phyloP scores from a whole-genome alignment of 495 filamentous ascomycete species.

The Friedmanniomyces endolithicus region DNA sequence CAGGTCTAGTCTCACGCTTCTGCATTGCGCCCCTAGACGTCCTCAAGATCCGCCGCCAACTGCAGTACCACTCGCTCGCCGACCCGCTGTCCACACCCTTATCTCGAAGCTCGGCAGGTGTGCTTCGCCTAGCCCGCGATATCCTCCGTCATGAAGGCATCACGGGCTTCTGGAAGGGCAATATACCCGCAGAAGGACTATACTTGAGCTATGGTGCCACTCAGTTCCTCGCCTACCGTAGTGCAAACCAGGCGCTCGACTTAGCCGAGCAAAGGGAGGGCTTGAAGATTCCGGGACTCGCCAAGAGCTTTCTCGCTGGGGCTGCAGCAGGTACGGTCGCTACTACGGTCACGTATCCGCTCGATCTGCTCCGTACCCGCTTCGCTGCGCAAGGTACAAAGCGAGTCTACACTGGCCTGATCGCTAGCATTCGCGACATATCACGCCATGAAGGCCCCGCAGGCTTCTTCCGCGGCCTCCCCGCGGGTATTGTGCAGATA shows the following conservation, averaged over 20 bases:
- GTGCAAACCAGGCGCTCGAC: constrained; percentile 41
- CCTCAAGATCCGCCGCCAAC: constrained; percentile 89
- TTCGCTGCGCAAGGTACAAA: constrained; percentile 92
- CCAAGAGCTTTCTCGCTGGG: constrained; percentile 66
- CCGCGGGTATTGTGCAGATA: constrained; percentile 70
- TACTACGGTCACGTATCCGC: constrained; percentile 76
- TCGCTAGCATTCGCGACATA: constrained; percentile 58
- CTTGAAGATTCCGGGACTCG: constrained; percentile 41
- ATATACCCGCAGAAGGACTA: constrained; percentile 84
- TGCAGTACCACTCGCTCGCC: constrained; percentile 70
- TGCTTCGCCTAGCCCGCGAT: constrained; percentile 57
- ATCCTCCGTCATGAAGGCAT: constrained; percentile 73
- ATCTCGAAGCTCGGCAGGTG: constrained; percentile 36
- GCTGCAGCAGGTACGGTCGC: constrained; percentile 67
- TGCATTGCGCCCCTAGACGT: constrained; percentile 87
- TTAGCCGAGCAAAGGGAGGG: constrained; percentile 36
- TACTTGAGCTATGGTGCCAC: constrained; percentile 79
- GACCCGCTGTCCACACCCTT: constrained; percentile 38
- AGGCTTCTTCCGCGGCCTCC: constrained; percentile 80
- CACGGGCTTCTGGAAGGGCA: constrained; percentile 92
- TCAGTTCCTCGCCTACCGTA: constrained; percentile 86
- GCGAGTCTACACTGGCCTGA: constrained; percentile 59
- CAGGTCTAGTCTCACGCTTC: constrained; percentile 88
- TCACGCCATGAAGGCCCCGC: constrained; percentile 53
- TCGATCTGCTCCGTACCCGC: constrained; percentile 84